phyloP scores from a whole-genome alignment of 2,329 filamentous ascomycete species.

The Cladosporium sp. region DNA sequence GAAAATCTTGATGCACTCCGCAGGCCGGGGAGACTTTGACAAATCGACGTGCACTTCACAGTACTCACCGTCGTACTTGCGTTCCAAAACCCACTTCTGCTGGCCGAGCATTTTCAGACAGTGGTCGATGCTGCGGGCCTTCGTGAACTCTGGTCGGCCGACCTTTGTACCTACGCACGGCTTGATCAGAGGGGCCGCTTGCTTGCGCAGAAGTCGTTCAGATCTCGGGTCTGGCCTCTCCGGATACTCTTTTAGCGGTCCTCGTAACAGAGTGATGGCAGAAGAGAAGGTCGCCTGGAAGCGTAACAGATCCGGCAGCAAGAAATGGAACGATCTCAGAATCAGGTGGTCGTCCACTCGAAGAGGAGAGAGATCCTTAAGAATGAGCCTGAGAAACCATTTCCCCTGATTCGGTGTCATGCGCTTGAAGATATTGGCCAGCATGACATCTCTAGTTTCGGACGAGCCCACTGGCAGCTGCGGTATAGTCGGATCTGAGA shows the following conservation, averaged over 20 bases:
- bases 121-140: slow-evolving; percentile 57
- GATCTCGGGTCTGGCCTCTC: slow-evolving; percentile 30
- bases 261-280: slow-evolving; percentile 51
- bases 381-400: slow-evolving; percentile 75
- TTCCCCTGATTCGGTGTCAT: slow-evolving; percentile 67
- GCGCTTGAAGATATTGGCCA: slow-evolving; percentile 54
- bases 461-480: slow-evolving; percentile 19
- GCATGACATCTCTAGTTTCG: slow-evolving; percentile 35
- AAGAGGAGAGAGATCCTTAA: slow-evolving; percentile 69
- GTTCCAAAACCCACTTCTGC: slow-evolving; percentile 64
- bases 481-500: slow-evolving; percentile 60
- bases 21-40: slow-evolving; percentile 35
- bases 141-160: slow-evolving; percentile 39
- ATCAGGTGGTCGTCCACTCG: slow-evolving; percentile 53
- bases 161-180: slow-evolving; percentile 41
- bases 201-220: slow-evolving; percentile 28
- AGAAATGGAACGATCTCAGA: slow-evolving; percentile 58
- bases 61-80: slow-evolving; percentile 81
- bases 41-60: slow-evolving; percentile 81
- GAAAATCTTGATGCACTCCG: slow-evolving; percentile 66
- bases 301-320: slow-evolving; percentile 62
- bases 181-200: slow-evolving; percentile 34
- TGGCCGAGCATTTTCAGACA: slow-evolving; percentile 59
- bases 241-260: slow-evolving; percentile 34
- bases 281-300: slow-evolving; percentile 63